These are phyloP conservation scores for Puccinia brachypodii DNA, from an alignment of 1,284 basidiomycete genomes.

Conservation along the genomic window DNA sequence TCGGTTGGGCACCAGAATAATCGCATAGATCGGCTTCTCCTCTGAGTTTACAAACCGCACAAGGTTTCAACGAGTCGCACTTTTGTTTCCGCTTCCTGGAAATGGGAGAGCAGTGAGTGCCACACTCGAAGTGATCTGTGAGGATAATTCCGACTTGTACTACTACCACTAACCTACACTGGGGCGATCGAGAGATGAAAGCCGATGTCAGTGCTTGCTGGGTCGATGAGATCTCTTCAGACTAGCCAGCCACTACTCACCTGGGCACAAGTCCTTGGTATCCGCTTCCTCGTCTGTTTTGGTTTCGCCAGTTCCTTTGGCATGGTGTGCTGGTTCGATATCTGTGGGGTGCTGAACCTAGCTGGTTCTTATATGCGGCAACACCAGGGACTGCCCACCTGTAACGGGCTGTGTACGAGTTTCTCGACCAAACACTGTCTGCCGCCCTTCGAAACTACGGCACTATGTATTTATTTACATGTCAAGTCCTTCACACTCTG, in stretches of 20 bases:
- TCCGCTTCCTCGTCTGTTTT: conserved; percentile 45
- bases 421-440: too few species aligned
- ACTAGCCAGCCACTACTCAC: neutral
- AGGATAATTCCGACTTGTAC: neutral
- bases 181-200: neutral
- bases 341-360: too few species aligned
- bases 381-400: too few species aligned
- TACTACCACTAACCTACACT: conserved; percentile 28
- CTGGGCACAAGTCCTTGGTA: conserved; percentile 46
- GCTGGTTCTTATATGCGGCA: too few species aligned
- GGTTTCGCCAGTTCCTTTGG: conserved; percentile 46
- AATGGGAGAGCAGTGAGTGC: neutral
- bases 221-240: neutral
- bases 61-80: conserved; percentile 47
- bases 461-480: too few species aligned
- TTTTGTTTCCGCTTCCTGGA: conserved; percentile 47
- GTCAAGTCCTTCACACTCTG: too few species aligned
- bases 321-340: conserved; percentile 25
- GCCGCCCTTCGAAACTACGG: too few species aligned
- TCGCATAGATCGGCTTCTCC: conserved; percentile 47
- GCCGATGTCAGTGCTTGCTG: neutral
- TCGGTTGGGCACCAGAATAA: conserved; percentile 31
- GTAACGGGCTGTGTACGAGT: too few species aligned
- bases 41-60: conserved; percentile 45
- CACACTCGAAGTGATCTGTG: neutral